Percentiles rank a stretch among this genome's conserved stretches.
These are phyloP conservation scores for Talaromyces sp. DNA, from an alignment of 2,329 filamentous ascomycete species.

Conservation along the genomic window DNA sequence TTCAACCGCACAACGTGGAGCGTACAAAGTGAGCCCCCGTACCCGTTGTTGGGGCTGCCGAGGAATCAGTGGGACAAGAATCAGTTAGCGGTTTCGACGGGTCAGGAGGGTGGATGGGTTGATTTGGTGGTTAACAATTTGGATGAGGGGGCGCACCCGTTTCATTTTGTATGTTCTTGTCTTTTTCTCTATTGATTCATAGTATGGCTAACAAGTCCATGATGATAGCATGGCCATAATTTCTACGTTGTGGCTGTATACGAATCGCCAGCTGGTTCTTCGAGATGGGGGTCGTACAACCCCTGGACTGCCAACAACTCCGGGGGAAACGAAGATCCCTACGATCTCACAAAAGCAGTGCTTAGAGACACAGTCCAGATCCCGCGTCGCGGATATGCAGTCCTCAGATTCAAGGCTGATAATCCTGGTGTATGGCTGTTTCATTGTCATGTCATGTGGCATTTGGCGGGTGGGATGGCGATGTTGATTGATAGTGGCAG, in stretches of 20 bases:
- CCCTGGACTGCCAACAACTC: conserved; percentile 19
- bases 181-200: too few relatives aligned
- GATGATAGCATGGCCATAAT: conserved; percentile 68
- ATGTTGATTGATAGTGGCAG: conserved; percentile 39
- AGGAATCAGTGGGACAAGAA: conserved; percentile 42
- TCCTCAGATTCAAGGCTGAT: conserved; percentile 54
- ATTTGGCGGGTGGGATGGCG: conserved; percentile 46
- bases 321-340: conserved; percentile 22
- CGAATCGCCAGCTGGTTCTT: conserved; percentile 18
- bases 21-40: conserved; percentile 34
- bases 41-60: conserved; percentile 35
- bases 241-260: conserved; percentile 57
- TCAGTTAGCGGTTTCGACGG: conserved; percentile 35
- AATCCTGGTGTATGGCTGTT: conserved; percentile 53
- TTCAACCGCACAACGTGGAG: conserved; percentile 50
- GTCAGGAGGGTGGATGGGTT: conserved; percentile 36
- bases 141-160: conserved; percentile 50
- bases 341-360: conserved; percentile 37
- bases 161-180: conserved; percentile 42
- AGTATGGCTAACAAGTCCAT: neutral
- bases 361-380: conserved; percentile 55
- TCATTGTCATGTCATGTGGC: conserved; percentile 54
- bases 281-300: conserved; percentile 28
- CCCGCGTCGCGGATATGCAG: conserved; percentile 52
- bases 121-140: conserved; percentile 52